These are phyloP conservation scores for Acephala macrosclerotiorum DNA, from an alignment of 2,329 filamentous ascomycete genomes.

Conservation along the genomic window DNA sequence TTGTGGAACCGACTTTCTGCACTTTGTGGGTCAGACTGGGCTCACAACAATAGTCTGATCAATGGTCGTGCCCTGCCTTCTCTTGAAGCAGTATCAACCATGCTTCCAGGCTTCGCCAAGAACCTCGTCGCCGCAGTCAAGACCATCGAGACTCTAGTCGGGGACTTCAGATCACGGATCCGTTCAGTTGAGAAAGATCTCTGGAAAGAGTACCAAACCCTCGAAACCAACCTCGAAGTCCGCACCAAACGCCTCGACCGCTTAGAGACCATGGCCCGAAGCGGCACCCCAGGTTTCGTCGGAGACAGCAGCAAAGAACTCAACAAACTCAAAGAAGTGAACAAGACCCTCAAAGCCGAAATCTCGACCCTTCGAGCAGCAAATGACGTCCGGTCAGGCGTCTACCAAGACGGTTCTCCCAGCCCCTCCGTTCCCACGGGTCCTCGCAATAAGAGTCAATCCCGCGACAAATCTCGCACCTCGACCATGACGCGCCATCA, in stretches of 20 bases:
- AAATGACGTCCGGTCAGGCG: slow-evolving; percentile 47
- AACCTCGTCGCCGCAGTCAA: slow-evolving; percentile 89
- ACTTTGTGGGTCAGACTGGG: slow-evolving; percentile 91
- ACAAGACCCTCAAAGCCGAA: slow-evolving; percentile 69
- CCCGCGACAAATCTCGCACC: slow-evolving; percentile 32
- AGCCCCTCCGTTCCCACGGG: slow-evolving; percentile 46
- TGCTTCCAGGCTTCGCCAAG: slow-evolving; percentile 87
- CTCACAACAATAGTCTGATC: slow-evolving; percentile 86
- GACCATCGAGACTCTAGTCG: slow-evolving; percentile 82
- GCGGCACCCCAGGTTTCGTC: slow-evolving; percentile 56
- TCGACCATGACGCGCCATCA: slow-evolving; percentile 61
- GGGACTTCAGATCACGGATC: slow-evolving; percentile 80
- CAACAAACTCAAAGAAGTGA: slow-evolving; percentile 66
- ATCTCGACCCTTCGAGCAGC: slow-evolving; percentile 73
- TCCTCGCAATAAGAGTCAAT: slow-evolving; percentile 35
- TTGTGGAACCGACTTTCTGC: slow-evolving; percentile 89
- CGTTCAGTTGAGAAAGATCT: slow-evolving; percentile 87
- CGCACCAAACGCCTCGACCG: slow-evolving; percentile 87
- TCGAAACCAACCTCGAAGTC: slow-evolving; percentile 82
- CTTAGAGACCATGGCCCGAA: slow-evolving; percentile 80
- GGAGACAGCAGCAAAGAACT: slow-evolving; percentile 55
- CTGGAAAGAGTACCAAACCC: slow-evolving; percentile 86
- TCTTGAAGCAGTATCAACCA: slow-evolving; percentile 83
- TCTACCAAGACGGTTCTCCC: slow-evolving; percentile 49
- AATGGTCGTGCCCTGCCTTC: slow-evolving; percentile 85